Conservation (phyloP, 225 moss, liverwort and hornwort genomes). For the Climacium dendroides region DNA sequence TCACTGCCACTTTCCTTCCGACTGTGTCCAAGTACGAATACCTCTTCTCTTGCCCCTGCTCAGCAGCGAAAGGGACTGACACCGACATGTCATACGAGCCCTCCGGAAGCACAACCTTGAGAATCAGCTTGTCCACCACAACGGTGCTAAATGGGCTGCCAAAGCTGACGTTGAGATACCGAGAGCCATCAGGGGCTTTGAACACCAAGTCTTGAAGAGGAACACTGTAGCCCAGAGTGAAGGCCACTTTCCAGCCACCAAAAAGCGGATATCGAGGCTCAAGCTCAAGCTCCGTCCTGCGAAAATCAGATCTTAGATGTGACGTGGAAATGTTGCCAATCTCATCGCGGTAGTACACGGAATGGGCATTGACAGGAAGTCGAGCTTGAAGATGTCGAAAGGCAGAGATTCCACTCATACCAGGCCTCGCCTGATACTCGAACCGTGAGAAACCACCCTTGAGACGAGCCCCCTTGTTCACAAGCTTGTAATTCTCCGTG, state of each 20-base stretch:
- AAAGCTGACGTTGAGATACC: constrained; percentile 70
- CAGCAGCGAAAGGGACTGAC: constrained; percentile 37
- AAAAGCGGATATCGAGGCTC: constrained; percentile 95
- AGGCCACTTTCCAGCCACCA: constrained; percentile 96
- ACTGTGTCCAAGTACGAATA: constrained; percentile 86
- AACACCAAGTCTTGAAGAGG: constrained; percentile 82
- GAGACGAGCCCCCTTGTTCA: constrained; percentile 63
- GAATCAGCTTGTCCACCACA: constrained; percentile 68
- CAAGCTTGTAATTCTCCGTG: constrained; percentile 74
- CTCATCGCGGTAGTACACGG: constrained; percentile 91
- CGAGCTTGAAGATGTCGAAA: constrained; percentile 63
- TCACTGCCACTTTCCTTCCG: constrained; percentile 66
- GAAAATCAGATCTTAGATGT: constrained; percentile 60
- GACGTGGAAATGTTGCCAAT: constrained; percentile 98
- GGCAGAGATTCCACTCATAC: constrained; percentile 60
- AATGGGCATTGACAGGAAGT: constrained; percentile 72
- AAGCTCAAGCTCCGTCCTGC: constrained; percentile 66
- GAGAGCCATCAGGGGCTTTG: constrained; percentile 70
- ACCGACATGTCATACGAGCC: constrained; percentile 50
- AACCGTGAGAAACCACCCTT: constrained; percentile 94
- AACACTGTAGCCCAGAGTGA: constrained; percentile 79
- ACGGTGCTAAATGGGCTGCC: constrained; percentile 67
- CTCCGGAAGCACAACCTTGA: constrained; percentile 87
- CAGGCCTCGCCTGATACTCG: constrained; percentile 71
- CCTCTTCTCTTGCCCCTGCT: constrained; percentile 47